Percentiles rank a stretch among this genome's conserved stretches.
These are phyloP conservation scores for Hsuehochloa calcarea DNA, from an alignment of 176 grass and related monocot genomes.

Conservation along the genomic window DNA sequence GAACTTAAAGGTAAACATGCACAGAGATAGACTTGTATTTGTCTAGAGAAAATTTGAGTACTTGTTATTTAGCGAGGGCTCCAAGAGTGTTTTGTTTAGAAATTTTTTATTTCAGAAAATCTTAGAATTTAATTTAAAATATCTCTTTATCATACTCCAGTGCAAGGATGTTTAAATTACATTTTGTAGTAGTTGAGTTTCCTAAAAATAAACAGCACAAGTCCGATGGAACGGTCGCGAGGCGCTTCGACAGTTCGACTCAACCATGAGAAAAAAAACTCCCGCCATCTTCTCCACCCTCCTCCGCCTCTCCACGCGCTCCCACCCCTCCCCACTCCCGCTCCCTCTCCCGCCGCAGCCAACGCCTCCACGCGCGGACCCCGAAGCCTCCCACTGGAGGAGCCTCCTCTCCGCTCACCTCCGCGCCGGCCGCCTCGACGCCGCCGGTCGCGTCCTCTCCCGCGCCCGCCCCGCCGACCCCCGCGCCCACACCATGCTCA, in stretches of 20 bases:
- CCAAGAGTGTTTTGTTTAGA: too few species aligned
- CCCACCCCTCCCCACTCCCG: background rate
- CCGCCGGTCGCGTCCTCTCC: conserved; percentile 37
- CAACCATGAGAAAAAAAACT: background rate
- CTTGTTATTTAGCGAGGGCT: too few species aligned
- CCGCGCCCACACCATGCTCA: conserved; percentile 52
- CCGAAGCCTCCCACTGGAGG: conserved; percentile 29
- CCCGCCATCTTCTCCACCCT: background rate
- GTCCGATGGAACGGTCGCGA: background rate
- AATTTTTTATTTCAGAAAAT: too few species aligned
- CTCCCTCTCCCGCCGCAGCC: background rate
- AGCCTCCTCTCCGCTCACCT: conserved; percentile 29
- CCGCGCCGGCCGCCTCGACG: conserved; percentile 30
- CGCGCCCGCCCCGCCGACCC: conserved; percentile 23
- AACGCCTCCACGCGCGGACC: background rate
- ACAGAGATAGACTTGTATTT: too few species aligned
- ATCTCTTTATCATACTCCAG: too few species aligned
- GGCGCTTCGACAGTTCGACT: background rate
- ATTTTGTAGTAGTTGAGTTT: too few species aligned
- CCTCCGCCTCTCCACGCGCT: background rate
- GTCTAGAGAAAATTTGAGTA: too few species aligned
- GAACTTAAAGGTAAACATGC: too few species aligned
- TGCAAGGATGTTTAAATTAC: too few species aligned
- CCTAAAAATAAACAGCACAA: background rate
- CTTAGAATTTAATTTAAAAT: too few species aligned